phyloP scores from a whole-genome alignment of 768 basidiomycete species.

The Auriscalpium vulgare region DNA sequence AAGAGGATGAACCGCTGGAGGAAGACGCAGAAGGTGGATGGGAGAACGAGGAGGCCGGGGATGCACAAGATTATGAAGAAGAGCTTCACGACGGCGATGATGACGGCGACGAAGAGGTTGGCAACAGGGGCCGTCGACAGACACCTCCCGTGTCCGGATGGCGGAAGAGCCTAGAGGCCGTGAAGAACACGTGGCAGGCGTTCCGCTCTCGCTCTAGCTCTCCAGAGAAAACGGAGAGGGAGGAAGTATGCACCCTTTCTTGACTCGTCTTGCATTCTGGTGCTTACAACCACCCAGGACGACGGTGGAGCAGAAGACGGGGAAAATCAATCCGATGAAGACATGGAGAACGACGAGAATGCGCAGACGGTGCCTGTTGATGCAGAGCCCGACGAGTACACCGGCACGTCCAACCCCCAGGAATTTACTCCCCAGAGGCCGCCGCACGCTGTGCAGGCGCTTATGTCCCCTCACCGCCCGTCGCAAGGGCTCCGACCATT shows the following conservation, averaged over 20 bases:
- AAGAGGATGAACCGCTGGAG: slow-evolving; percentile 6
- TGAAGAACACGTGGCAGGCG: slow-evolving; percentile 24
- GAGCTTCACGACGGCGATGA: slow-evolving; percentile 16
- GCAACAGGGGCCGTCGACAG: slow-evolving; percentile 14
- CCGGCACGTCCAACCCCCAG: slow-evolving; percentile 1
- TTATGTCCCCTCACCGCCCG: slow-evolving; percentile 15
- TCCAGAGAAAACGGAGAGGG: slow-evolving; percentile 15
- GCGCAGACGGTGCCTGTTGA: slow-evolving; percentile 4
- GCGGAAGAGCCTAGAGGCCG: slow-evolving; percentile 27
- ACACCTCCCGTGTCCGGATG: slow-evolving; percentile 23
- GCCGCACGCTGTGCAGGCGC: slow-evolving; percentile 16
- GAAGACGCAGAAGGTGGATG: slow-evolving; percentile 5
- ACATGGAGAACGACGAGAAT: slow-evolving; percentile 4
- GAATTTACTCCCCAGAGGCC: slow-evolving; percentile 23
- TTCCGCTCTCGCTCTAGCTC: slow-evolving; percentile 22
- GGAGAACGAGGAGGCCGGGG: slow-evolving; percentile 5
- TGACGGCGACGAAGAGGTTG: slow-evolving; percentile 21
- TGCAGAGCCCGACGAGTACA: background rate
- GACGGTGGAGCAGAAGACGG: too few species aligned
- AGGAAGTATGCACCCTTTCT: slow-evolving; percentile 1
- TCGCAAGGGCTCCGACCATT: slow-evolving; percentile 26
- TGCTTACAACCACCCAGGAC: too few species aligned
- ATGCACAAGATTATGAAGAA: slow-evolving; percentile 19
- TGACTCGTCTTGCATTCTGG: too few species aligned
- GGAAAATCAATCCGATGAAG: slow-evolving; percentile 15